Evolutionary conservation across 2,329 filamentous ascomycete genomes (phyloP).

Genomic region (Cytospora piceicola): DNA sequence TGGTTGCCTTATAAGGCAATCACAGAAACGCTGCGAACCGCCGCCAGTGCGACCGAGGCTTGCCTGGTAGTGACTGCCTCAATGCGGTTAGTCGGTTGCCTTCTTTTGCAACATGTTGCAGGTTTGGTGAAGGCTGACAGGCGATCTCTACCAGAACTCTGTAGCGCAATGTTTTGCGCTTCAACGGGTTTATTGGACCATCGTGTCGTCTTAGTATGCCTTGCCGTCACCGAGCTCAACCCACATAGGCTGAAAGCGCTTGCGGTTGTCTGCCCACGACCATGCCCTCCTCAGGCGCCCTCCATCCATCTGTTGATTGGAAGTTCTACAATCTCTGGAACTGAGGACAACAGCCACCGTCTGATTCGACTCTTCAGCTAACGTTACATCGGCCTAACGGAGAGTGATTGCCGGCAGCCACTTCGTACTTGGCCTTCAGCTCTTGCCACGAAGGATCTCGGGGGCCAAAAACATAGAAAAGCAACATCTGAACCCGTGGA

Average conservation of each 20-base stretch:
- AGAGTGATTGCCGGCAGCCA: not conserved
- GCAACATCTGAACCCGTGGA: slow-evolving; percentile 3
- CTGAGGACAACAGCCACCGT: not conserved
- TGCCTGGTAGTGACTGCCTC: not conserved
- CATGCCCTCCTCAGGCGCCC: not conserved
- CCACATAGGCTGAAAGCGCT: not conserved
- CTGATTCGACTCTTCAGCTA: not conserved
- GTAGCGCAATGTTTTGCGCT: not conserved
- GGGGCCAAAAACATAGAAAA: slow-evolving; percentile 8
- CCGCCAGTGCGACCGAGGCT: slow-evolving; percentile 1
- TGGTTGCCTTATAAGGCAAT: slow-evolving; percentile 26
- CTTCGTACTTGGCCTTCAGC: not conserved
- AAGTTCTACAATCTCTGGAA: not conserved
- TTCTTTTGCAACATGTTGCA: slow-evolving; percentile 12
- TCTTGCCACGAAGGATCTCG: slow-evolving; percentile 1
- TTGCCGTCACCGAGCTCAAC: not conserved
- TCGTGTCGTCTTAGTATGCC: not conserved
- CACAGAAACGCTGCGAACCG: slow-evolving; percentile 17
- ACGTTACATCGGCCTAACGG: not conserved
- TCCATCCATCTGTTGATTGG: not conserved
- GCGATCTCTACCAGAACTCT: not conserved
- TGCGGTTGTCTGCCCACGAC: not conserved
- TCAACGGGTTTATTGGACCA: not conserved
- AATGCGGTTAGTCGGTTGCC: slow-evolving; percentile 19
- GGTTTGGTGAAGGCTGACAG: not conserved